Conservation (phyloP, 192 early-diverging fungal species). For the Jimgerdemannia flammicorona region DNA sequence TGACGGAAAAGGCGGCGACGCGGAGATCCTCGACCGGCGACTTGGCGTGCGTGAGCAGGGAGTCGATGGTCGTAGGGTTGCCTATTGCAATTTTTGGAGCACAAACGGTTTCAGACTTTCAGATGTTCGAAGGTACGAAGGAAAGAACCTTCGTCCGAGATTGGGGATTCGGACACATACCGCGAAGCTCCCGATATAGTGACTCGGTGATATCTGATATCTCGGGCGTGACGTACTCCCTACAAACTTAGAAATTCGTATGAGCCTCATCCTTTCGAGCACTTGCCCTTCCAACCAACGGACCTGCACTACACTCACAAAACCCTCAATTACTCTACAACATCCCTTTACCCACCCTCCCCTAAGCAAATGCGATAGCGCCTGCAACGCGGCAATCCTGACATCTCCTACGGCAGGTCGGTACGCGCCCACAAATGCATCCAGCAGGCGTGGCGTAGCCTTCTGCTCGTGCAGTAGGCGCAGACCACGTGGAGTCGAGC, state of each 20-base stretch:
- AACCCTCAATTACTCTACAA: no score
- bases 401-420: conserved; percentile 17
- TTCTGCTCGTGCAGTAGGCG: conserved; percentile 6
- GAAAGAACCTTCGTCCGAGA: no score
- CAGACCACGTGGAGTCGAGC: conserved; percentile 16
- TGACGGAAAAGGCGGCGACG: conserved; percentile 27
- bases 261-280: no score
- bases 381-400: conserved; percentile 23
- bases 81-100: background rate
- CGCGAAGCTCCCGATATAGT: background rate
- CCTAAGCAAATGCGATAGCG: conserved; percentile 27
- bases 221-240: background rate
- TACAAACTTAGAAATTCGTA: background rate
- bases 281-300: no score
- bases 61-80: conserved; percentile 10
- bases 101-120: background rate
- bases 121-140: background rate
- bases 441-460: background rate
- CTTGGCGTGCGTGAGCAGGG: conserved; percentile 14
- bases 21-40: conserved; percentile 23
- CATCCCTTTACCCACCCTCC: conserved; percentile 16
- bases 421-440: conserved; percentile 10
- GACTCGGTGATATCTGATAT: background rate
- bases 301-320: no score
- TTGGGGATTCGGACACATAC: background rate